Base-by-base conservation (phyloP, 306 rosid genomes). In the Lathyrus sativus region DNA sequence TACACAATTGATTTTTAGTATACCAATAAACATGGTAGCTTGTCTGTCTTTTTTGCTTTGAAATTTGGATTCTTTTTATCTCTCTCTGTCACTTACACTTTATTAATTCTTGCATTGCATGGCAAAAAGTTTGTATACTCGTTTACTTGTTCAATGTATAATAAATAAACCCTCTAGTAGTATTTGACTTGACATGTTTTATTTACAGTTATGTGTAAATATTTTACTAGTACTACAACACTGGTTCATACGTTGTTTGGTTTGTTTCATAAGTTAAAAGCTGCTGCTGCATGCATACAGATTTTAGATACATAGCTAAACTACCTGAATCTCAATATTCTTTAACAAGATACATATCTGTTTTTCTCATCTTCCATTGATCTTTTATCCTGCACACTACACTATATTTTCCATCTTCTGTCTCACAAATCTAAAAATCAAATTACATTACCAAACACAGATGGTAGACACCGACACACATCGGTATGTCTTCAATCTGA, bases 61-160 rank as follows among this genome's bases (percentile, higher is more conserved):
- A 65, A 53, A n/a, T 75, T 55, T 61, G 77, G 73, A 60, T 38
- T 78, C 71, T 59, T 48, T 41, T 58, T 12, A 12, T 26, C 2
- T 11, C 68, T 62, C 63, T 54, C 75, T 68, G 59, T 31, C 53
- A 51, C 38, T 28, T 9, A 33, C 45, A 22, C 64, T 35, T 35
- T 35, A 35, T 7, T 35, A 35, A 7, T 7, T 35, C 39, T 35
- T 71, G 37, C 80, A 46, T 65, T 78, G 75, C 88, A 84, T 84
- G 85, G 76, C 74, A 43, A 62, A 67, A 49, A 62, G 12, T 56
- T 26, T 45, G 7, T 49, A 39, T 42, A 38, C 2, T 59, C 48
- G 10, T 28, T 56, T 19, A 18, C 67, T 12, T 51, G 10, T 44
- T 33, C 0, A 15, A n/a, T 43, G 19, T 26, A 6, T 2, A 24